A percentile compares a stretch with the other conserved stretches of the same genome.
These are phyloP conservation scores for Salix arbutifolia DNA, from an alignment of 345 rosid genomes.

Conservation along the genomic window DNA sequence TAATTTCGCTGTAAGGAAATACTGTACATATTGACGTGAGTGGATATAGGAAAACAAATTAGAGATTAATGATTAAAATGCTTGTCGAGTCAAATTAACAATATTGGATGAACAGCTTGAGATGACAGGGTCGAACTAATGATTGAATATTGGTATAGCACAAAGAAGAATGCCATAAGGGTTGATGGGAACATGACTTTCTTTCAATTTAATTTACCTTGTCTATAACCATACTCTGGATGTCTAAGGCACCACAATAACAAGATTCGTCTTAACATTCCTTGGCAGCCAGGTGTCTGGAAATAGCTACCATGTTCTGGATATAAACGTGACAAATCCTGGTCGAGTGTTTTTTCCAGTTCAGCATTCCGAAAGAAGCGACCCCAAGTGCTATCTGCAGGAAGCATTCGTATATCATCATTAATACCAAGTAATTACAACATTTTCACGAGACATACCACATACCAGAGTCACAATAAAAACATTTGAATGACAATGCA, in stretches of 20 bases:
- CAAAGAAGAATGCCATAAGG: neutral
- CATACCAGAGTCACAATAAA: neutral
- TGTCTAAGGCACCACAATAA: slow-evolving; percentile 92
- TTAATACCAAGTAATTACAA: neutral
- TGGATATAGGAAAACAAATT: too few species aligned
- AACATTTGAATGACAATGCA: neutral
- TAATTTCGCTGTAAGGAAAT: neutral
- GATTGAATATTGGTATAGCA: neutral
- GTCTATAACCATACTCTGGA: slow-evolving; percentile 78
- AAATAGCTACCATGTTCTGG: slow-evolving; percentile 93
- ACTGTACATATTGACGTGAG: neutral
- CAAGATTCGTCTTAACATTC: slow-evolving; percentile 82
- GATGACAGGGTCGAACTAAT: neutral
- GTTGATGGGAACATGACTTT: neutral
- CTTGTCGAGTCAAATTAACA: neutral
- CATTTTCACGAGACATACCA: neutral
- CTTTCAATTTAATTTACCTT: slow-evolving; percentile 46
- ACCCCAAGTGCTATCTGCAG: slow-evolving; percentile 92
- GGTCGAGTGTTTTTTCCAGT: slow-evolving; percentile 89
- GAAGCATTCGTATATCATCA: neutral
- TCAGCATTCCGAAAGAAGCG: slow-evolving; percentile 90
- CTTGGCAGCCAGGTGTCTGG: slow-evolving; percentile 95
- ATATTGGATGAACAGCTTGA: neutral
- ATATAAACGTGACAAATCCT: slow-evolving; percentile 87
- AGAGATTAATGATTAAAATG: too few species aligned